Percentiles rank a stretch among this genome's conserved stretches.
Conservation (phyloP, 257 asterid species). For the Knoxia roxburghii region DNA sequence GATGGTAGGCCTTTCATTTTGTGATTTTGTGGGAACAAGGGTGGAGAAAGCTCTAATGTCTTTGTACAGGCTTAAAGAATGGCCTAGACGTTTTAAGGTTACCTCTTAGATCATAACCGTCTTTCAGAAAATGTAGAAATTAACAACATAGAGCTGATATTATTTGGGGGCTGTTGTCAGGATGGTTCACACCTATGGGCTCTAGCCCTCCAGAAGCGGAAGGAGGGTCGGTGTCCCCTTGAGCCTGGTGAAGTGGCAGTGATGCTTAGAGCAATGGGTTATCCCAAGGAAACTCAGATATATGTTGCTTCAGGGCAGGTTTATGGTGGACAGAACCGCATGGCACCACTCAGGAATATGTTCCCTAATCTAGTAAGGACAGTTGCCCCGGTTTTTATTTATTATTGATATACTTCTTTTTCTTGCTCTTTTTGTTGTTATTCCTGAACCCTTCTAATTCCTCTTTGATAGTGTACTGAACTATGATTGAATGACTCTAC, state of each 20-base stretch:
- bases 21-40: slow-evolving; percentile 96
- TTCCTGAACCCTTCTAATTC: too few species aligned
- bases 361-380: slow-evolving; percentile 89
- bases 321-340: slow-evolving; percentile 97
- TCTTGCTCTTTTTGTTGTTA: not conserved
- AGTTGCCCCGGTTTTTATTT: not conserved
- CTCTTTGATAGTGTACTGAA: not conserved
- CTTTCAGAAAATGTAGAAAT: not conserved
- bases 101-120: slow-evolving; percentile 5
- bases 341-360: slow-evolving; percentile 99
- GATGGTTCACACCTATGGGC: slow-evolving; percentile 99
- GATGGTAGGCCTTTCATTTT: slow-evolving; percentile 99
- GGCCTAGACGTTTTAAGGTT: slow-evolving; percentile 99
- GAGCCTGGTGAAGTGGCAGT: slow-evolving; percentile 99
- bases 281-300: slow-evolving; percentile 94
- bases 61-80: slow-evolving; percentile 81
- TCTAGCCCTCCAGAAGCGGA: slow-evolving; percentile 90
- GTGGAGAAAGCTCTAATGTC: slow-evolving; percentile 92
- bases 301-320: slow-evolving; percentile 99
- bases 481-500: not conserved
- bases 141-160: slow-evolving; percentile 5
- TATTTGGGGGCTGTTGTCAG: slow-evolving; percentile 34
- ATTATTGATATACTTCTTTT: not conserved
- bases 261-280: slow-evolving; percentile 99
- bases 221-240: slow-evolving; percentile 99